Percentiles rank a stretch among this genome's conserved stretches.
These are phyloP conservation scores for Hymenoscyphus occultus DNA, from an alignment of 2,329 filamentous ascomycete species.

Conservation along the genomic window DNA sequence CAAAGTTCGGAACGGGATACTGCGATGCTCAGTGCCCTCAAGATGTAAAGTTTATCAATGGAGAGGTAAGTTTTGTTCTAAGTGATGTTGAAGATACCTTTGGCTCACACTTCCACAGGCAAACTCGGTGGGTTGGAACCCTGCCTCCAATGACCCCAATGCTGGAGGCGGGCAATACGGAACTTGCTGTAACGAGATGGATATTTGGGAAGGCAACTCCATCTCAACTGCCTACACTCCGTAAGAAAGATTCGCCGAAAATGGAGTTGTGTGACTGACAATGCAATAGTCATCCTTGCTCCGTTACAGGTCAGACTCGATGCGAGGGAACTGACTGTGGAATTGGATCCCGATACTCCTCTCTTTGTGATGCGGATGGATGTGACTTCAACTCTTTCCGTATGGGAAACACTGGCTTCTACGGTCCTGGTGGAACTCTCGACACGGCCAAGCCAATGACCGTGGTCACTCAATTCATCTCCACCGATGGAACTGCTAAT, in stretches of 20 bases:
- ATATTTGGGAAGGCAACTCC: constrained; percentile 64
- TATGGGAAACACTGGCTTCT: constrained; percentile 55
- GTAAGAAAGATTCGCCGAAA: constrained; percentile 12
- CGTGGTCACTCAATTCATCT: constrained; percentile 60
- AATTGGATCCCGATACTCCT: constrained; percentile 48
- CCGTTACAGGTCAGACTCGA: constrained; percentile 41
- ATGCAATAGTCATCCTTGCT: constrained; percentile 48
- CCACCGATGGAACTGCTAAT: constrained; percentile 45
- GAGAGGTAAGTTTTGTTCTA: constrained; percentile 39
- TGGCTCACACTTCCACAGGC: constrained; percentile 38
- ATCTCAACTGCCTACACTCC: constrained; percentile 57
- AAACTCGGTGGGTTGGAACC: constrained; percentile 52
- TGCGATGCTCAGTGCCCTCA: constrained; percentile 59
- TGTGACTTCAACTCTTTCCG: constrained; percentile 63
- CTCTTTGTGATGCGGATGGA: constrained; percentile 58
- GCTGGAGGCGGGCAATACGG: constrained; percentile 53
- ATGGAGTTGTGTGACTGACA: constrained; percentile 6
- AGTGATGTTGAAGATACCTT: neutral
- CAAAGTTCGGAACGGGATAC: constrained; percentile 61
- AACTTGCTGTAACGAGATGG: constrained; percentile 67
- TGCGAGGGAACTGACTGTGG: constrained; percentile 46
- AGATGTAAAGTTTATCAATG: constrained; percentile 53
- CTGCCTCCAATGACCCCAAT: constrained; percentile 49
- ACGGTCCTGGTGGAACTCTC: constrained; percentile 50
- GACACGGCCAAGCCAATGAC: constrained; percentile 53